Conservation (phyloP, 108 stramenopile genomes). For the Aurantiochytrium sp. region DNA sequence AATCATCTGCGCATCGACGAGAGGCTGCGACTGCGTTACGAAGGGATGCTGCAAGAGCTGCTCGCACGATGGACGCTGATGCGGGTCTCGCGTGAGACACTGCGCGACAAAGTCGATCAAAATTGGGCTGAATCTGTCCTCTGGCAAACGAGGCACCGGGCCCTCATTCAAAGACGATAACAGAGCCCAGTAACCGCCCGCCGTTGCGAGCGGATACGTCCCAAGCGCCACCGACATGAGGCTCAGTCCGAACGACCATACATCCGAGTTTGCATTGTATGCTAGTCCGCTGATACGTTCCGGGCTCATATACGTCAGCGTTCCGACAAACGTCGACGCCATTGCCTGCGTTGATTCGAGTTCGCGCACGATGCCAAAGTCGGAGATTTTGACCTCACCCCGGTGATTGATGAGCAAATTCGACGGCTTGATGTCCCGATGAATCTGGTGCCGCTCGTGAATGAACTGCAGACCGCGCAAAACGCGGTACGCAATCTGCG, state of each 20-base stretch:
- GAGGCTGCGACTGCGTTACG: background rate
- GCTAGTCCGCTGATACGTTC: constrained; percentile 48
- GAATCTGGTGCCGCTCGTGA: constrained; percentile 43
- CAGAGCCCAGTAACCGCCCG: constrained; percentile 26
- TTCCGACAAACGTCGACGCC: constrained; percentile 57
- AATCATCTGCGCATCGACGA: background rate
- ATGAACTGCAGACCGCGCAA: constrained; percentile 44
- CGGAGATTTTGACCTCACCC: constrained; percentile 12
- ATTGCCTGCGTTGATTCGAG: constrained; percentile 19
- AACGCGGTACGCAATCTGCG: constrained; percentile 31
- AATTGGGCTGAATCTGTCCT: background rate
- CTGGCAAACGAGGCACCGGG: constrained; percentile 5
- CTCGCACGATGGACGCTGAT: background rate
- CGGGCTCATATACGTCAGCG: constrained; percentile 56
- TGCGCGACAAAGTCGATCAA: background rate
- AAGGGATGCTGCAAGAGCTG: background rate
- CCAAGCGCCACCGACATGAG: constrained; percentile 55
- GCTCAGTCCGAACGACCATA: constrained; percentile 57
- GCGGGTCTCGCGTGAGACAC: background rate
- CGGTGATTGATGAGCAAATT: constrained; percentile 30
- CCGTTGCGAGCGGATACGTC: constrained; percentile 24
- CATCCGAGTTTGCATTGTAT: constrained; percentile 41
- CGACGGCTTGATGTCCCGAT: constrained; percentile 62
- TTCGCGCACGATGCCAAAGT: constrained; percentile 32
- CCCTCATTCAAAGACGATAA: constrained; percentile 24